Evolutionary conservation across 164 flowering plant genomes (phyloP).

Genomic region (Saururus chinensis): DNA sequence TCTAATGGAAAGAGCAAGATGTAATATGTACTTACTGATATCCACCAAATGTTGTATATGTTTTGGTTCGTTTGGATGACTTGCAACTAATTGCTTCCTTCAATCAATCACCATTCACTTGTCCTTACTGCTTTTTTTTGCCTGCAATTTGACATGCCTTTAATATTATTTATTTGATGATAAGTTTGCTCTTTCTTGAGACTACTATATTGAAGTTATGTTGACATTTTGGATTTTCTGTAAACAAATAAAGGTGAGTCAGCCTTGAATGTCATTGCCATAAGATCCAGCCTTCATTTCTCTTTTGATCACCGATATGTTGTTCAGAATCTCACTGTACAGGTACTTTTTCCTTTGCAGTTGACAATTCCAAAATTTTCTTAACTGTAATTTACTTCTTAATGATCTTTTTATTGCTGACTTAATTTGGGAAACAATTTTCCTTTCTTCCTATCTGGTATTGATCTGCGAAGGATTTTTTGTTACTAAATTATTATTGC

Average conservation of each 20-base stretch:
- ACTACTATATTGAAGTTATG: background rate
- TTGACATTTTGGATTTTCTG: background rate
- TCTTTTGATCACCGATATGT: conserved; percentile 58
- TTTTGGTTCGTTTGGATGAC: background rate
- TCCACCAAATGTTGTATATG: background rate
- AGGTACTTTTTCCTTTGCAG: conserved; percentile 42
- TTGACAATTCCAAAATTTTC: too few relatives aligned
- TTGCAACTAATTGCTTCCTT: background rate
- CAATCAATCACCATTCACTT: background rate
- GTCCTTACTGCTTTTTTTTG: background rate
- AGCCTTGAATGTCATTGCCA: conserved; percentile 51
- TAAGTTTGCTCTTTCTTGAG: background rate
- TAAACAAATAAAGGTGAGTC: conserved; percentile 46
- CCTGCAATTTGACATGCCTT: background rate
- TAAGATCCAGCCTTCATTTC: conserved; percentile 80
- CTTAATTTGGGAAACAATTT: background rate
- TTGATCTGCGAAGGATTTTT: too few relatives aligned
- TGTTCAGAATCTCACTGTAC: conserved; percentile 80
- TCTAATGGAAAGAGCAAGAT: too few relatives aligned
- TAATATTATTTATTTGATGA: background rate
- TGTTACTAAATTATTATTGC: too few relatives aligned
- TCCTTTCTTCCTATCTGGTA: too few relatives aligned
- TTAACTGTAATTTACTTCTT: too few relatives aligned
- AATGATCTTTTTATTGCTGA: too few relatives aligned
- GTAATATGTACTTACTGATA: too few relatives aligned